These are phyloP conservation scores for Coprinopsis cinerea DNA, from an alignment of 768 basidiomycete species.

Conservation along the genomic window DNA sequence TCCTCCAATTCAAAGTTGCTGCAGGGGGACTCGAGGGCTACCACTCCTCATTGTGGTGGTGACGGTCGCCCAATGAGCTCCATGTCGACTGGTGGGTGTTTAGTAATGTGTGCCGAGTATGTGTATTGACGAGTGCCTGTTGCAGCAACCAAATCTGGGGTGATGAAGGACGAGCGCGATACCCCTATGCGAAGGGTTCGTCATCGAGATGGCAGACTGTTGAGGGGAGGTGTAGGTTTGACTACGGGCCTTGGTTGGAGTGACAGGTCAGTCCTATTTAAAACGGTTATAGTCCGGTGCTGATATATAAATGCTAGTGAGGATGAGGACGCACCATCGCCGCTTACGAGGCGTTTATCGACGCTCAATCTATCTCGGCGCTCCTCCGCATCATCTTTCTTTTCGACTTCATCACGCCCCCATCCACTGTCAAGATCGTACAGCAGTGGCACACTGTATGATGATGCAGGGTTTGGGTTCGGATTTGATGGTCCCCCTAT, in stretches of 20 bases:
- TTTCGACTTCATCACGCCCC: conserved; percentile 14
- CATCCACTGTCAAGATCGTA: conserved; percentile 31
- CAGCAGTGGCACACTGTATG: conserved; percentile 24
- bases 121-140: background rate
- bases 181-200: conserved; percentile 49
- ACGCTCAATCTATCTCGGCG: conserved; percentile 44
- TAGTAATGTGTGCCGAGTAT: background rate
- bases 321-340: conserved; percentile 68
- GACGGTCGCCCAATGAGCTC: conserved; percentile 30
- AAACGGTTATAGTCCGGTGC: background rate
- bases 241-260: conserved; percentile 75
- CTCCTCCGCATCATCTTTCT: conserved; percentile 40
- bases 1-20: conserved; percentile 62
- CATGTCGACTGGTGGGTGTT: conserved; percentile 27
- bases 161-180: conserved; percentile 51
- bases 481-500: conserved; percentile 11
- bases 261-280: conserved; percentile 47
- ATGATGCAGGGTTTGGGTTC: conserved; percentile 14
- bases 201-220: conserved; percentile 54
- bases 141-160: conserved; percentile 30
- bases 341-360: conserved; percentile 58
- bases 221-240: conserved; percentile 59
- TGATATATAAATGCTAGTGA: conserved; percentile 39
- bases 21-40: conserved; percentile 18
- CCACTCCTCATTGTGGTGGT: conserved; percentile 11